Base-by-base conservation (phyloP, 1,139 yeast species). In the Blastobotrys petasosporus region DNA sequence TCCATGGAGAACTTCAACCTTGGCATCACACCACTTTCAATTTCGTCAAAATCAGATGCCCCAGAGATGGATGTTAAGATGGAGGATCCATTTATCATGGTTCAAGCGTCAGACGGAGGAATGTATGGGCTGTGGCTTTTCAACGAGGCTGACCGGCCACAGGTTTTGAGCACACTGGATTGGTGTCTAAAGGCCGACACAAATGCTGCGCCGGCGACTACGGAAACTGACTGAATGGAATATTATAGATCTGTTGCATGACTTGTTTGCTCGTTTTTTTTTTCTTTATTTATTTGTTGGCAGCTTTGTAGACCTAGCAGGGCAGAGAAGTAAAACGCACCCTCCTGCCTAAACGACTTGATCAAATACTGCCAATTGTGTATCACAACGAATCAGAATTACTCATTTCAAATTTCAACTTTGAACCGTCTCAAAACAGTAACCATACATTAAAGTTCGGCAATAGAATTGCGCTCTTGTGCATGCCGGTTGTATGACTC, bases 71-170 rank as follows among this genome's bases (percentile, higher is more conserved):
- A 82, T 46, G 83, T 83, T 35, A 94, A 85, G 55, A 73, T 82
- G 51, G 85, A 84, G 56, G 94, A 83, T 53, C 84, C 84, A 42
- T 75, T 88, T 58, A 79, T 90, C 43, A 88, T 90, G 60, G 77
- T 88, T 4, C 84, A 84, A 62, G 83, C 82, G 54, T 68, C 83
- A 37, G 71, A 80, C 46, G 94, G 87, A 10, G 87, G 82, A 41
- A 85, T 88, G 46, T 88, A 79, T 62, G 97, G 97, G 1, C 70
- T 90, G 47, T 90, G 97, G 97, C 75, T 88, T 17, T 88, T 85
- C 61, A 80, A 85, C 51, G 85, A 80, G 47, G 77, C 73, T 3
- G 96, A 88, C 58, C 71, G 96, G 56, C 74, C 74, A 42, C 75
- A 77, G 54, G 70, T 85, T 39, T 75, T 70, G 56, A 75, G 76